Evolutionary conservation across 805 yeast species (phyloP), one percentile per base, ranked within the genome.

Genomic region (Teunomyces panamensis): DNA sequence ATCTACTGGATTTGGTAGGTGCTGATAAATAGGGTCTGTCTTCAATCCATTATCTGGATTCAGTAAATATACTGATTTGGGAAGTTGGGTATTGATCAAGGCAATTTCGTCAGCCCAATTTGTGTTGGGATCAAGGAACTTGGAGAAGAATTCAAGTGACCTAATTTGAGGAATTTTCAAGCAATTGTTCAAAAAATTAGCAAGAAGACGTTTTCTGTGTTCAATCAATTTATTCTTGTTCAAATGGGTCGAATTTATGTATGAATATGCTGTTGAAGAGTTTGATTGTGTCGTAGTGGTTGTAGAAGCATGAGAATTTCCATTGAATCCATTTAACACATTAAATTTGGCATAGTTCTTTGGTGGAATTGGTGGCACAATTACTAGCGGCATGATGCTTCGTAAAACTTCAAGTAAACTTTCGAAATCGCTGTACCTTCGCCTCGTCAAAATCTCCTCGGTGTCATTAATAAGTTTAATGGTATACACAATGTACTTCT

Each of bases 341-440:
- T 60, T 59, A 32, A 71, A 63, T 37, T 69, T 65, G 36, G 68
- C 54, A 54, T 71, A 73, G 51, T 73, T 71, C 49, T 73, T 73
- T 0, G 75, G 74, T 0, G 99, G 99, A 8, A 94, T 92, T 1
- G 98, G 97, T 5, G 99, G 99, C 4, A 94, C 81, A 3, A 94
- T 78, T 3, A 83, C 62, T 3, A 94, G 81, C 3, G 99, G 97
- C 53, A 86, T 85, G 33, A 88, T 68, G 55, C 85, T 82, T 3
- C 83, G 73, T 17, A 94, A 71, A 4, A 86, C 77, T 35, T 81
- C 84, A 51, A 97, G 74, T 39, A 94, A 74, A 43, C 87, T 81
- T 59, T 89, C 97, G 63, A 94, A 94, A 63, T 94, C 99, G 30
- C 96, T 86, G 63, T 94, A 94, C 46, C 74, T 59, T 57, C 99